Base-by-base conservation (phyloP, 2,329 filamentous ascomycete genomes). In the Microdochium nivale region DNA sequence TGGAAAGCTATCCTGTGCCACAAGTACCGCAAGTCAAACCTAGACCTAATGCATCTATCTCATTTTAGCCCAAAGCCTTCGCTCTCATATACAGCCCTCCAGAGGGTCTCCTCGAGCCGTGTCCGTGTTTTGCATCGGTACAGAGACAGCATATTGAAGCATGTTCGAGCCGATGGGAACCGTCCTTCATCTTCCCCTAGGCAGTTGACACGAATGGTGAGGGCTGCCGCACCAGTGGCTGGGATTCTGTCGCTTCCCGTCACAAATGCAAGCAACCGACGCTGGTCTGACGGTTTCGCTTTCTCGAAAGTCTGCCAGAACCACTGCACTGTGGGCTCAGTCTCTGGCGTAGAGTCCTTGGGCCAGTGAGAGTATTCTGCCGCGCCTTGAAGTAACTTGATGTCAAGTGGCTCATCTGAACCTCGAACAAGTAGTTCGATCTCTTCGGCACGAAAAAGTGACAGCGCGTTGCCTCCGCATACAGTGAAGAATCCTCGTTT, bases 401-500 rank as follows among this genome's bases (percentile, higher is more conserved):
- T 86, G 59, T 96, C 90, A 2, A 96, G 79, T 4, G 83, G 72
- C 62, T 95, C 90, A 56, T 95, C 89, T 8, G 88, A 94, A 11
- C 90, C 90, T 49, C 90, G 79, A 4, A 96, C 80, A 1, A 96
- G 77, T 3, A 95, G 78, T 65, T 96, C 91, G 55, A 96, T 95
- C 66, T 96, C 91, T 65, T 96, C 90, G 0, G 91, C 87, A 16
- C 88, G 81, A 67, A 96, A 96, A 2, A 96, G 78, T 1, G 86
- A 89, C 33, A 96, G 75, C 0, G 91, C 90, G 63, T 94, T 95
- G 33, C 90, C 89, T 33, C 87, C 88, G 63, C 90, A 95, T 25
- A 96, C 89, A 0, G 88, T 95, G 66, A 90, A 96, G 68, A 96
- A 96, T 1, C 91, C 91, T 51, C 90, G 82, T 65, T 94, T 94